Evolutionary conservation across 1,139 yeast species (phyloP).

Genomic region (Cylindricascospora bacillispora): DNA sequence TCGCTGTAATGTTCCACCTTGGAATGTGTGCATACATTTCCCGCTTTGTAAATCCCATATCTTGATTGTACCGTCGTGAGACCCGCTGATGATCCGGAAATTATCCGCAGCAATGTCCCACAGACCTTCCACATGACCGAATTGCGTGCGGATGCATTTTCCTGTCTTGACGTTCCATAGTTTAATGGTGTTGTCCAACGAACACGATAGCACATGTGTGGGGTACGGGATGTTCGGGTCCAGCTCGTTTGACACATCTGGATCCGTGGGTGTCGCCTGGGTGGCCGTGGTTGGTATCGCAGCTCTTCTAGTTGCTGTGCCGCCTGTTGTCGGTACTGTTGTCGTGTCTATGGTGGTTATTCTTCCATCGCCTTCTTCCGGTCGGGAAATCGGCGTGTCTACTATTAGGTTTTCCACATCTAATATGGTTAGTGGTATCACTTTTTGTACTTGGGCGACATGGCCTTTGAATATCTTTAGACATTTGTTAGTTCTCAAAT

Average conservation of each 20-base stretch:
- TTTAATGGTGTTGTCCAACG: slow-evolving; percentile 86
- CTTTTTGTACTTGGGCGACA: slow-evolving; percentile 81
- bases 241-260: slow-evolving; percentile 4
- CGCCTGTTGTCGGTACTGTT: slow-evolving; percentile 5
- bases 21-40: slow-evolving; percentile 83
- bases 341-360: slow-evolving; percentile 6
- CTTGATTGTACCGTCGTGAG: slow-evolving; percentile 81
- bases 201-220: slow-evolving; percentile 74
- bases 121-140: slow-evolving; percentile 96
- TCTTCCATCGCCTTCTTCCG: slow-evolving; percentile 8
- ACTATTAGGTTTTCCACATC: slow-evolving; percentile 28
- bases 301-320: slow-evolving; percentile 1
- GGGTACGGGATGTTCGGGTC: slow-evolving; percentile 36
- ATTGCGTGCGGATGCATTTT: slow-evolving; percentile 79
- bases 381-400: slow-evolving; percentile 27
- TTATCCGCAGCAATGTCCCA: slow-evolving; percentile 96
- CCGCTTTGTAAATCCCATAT: slow-evolving; percentile 96
- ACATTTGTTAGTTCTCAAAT: slow-evolving; percentile 66
- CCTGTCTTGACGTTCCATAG: slow-evolving; percentile 86
- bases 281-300: neutral
- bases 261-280: neutral
- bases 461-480: slow-evolving; percentile 51
- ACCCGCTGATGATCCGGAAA: slow-evolving; percentile 85
- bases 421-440: slow-evolving; percentile 60
- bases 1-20: slow-evolving; percentile 32